These are phyloP conservation scores for Schoenoplectus triqueter DNA, from an alignment of 202 grass and related monocot genomes.

Conservation along the genomic window DNA sequence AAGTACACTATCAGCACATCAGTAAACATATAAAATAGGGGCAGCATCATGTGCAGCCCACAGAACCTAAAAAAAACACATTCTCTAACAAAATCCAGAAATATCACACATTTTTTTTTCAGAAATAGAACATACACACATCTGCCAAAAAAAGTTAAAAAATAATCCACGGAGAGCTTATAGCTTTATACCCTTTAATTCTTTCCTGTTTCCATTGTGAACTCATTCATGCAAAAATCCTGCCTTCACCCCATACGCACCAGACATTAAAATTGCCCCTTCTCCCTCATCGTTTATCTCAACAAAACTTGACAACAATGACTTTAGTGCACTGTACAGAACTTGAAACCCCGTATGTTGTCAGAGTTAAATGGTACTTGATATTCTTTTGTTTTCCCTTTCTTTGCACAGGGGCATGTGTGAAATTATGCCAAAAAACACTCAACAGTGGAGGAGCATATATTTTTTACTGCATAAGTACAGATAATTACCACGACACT, in stretches of 20 bases:
- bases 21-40: neutral
- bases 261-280: neutral
- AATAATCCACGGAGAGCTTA: too few species aligned
- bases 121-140: neutral
- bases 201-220: neutral
- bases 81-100: neutral
- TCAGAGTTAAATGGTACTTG: neutral
- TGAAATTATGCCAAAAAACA: neutral
- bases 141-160: too few species aligned
- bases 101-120: neutral
- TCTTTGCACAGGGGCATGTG: neutral
- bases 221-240: neutral
- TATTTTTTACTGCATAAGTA: neutral
- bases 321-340: neutral
- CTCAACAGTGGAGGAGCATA: neutral
- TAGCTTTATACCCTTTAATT: neutral
- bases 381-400: neutral
- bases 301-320: neutral
- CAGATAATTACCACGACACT: slow-evolving; percentile 39
- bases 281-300: neutral
- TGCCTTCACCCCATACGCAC: neutral
- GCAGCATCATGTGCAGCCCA: neutral
- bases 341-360: neutral
- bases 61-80: neutral
- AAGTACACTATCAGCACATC: neutral